Evolutionary conservation across 2,329 filamentous ascomycete species (phyloP), one percentile per base, ranked within the genome.

Genomic region (Aspergillus luchuensis): DNA sequence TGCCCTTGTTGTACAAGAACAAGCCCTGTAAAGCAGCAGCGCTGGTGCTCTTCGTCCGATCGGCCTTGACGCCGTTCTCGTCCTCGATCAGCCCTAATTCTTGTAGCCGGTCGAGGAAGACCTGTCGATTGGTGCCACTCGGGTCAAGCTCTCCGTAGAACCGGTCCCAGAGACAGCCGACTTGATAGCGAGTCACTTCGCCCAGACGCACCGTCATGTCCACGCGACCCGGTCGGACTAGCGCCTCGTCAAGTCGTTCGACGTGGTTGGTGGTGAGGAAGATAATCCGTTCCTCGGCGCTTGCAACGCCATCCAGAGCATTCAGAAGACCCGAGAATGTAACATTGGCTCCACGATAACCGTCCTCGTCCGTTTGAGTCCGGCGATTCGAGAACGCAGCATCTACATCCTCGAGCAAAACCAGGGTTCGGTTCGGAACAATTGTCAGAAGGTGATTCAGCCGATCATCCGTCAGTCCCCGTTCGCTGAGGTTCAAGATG

Each of bases 231-330:
- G 95, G 95, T 23, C 95, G 85, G 51, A 98, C 91, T 45, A 99
- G 79, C 4, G 95, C 95, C 62, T 92, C 89, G 71, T 97, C 92
- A 1, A 98, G 84, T 43, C 91, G 85, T 66, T 97, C 92, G 39
- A 97, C 87, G 71, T 97, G 92, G 71, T 99, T 99, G 19, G 94
- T 96, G 2, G 95, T 99, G 64, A 96, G 82, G 76, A 99, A 97
- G 1, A 96, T 88, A 63, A 99, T 91, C 56, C 95, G 87, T 79
- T 98, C 94, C 74, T 98, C 95, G 11, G 92, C 91, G 55, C 93
- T 96, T 6, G 92, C 92, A n/a, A 98, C 87, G 1, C 95, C 95
- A 65, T 99, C 95, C 13, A 94, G 77, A 0, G 91, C 90, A 70
- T 93, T 93, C 39, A 98, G 80, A 19, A 98, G 80, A 0, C 94